Base-by-base conservation (phyloP, 345 rosid species). In the Arabidopsis suecica region DNA sequence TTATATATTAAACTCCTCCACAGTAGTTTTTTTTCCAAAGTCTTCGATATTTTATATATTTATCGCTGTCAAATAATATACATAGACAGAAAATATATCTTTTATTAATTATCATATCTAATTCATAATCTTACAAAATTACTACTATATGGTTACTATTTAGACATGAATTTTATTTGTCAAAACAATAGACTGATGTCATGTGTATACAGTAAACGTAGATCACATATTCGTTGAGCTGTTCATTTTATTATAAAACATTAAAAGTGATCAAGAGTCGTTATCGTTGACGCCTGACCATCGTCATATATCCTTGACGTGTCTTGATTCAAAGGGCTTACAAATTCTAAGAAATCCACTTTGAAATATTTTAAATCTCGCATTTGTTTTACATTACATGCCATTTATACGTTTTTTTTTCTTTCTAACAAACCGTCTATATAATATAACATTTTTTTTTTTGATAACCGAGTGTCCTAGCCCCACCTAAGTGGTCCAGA, bases 221-320 rank as follows among this genome's bases (percentile, higher is more conserved):
- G 18, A 59, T 61, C 36, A 61, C 32, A 40, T 40, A 56, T 40
- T 44, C 38, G 7, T 42, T 44, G 63, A 58, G 44, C 28, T 58
- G 44, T 58, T 8, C n/a, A 14, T 5, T 14, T 28, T 28, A 14
- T 44, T 44, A 28, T 2, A 3, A 61, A 37, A 9, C 12, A 20
- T 20, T 20, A 20, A 20, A 20, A 20, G 22, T n/a, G 54, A 44
- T 44, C 25, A 45, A 16, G 41, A 47, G 41, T 65, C 56, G 16
- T 47, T 49, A 36, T 20, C 47, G 22, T 50, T 49, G 33, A 49
- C 20, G 70, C 32, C 49, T 36, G 58, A 65, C 58, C 45, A 34
- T n/a, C 70, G 70, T 65, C 44, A 16, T 5, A 5, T 44, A 63
- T 63, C 55, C 4, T 4, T 47, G 7, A 18, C 69, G 41, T 65